Evolutionary conservation across 768 basidiomycete species (phyloP), one percentile per base, ranked within the genome.

Genomic region (Suillus plorans): DNA sequence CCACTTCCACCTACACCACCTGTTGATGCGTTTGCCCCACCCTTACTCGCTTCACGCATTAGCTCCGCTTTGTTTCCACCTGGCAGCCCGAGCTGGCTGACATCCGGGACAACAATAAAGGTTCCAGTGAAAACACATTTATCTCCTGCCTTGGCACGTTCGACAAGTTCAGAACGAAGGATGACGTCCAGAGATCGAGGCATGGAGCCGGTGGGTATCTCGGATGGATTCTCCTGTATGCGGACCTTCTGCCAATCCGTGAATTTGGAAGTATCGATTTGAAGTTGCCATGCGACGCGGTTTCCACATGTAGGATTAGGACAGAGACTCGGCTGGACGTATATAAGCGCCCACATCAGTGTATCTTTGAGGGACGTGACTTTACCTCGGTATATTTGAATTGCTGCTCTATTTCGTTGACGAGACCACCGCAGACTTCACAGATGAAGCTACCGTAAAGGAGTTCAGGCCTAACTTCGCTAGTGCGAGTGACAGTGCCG

Each of bases 191-290:
- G 80, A 34, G 95, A 97, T 39, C 97, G 89, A 36, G 97, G 97
- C 97, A 99, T 99, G 4, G 91, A 94, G 1, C 97, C 97, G 0
- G 97, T 99, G 1, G 97, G 97, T 64, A 99, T 99, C 78, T 99
- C 97, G 34, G 96, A 97, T 12, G 97, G 90, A 71, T 98, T 99
- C 80, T 99, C 97, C 73, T 99, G 97, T 53, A 99, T 98, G 52
- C 97, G 89, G 57, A 99, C 95, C 77, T 98, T 98, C 77, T 99
- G 97, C 97, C 97, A 99, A 74, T 99, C 97, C 0, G 94, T 93
- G 74, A 99, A 99, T 75, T 94, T 96, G 36, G 94, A 96, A 61
- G 90, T 89, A 74, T 99, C 97, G 64, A 99, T 94, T 73, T 96
- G 93, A 49, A 99, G 86, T 72, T 95, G 89, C 96, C 96, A 99